Percentiles rank a stretch among this genome's conserved stretches.
These are phyloP conservation scores for Penicillium aurantiogriseum DNA, from an alignment of 2,329 filamentous ascomycete species.

Conservation along the genomic window DNA sequence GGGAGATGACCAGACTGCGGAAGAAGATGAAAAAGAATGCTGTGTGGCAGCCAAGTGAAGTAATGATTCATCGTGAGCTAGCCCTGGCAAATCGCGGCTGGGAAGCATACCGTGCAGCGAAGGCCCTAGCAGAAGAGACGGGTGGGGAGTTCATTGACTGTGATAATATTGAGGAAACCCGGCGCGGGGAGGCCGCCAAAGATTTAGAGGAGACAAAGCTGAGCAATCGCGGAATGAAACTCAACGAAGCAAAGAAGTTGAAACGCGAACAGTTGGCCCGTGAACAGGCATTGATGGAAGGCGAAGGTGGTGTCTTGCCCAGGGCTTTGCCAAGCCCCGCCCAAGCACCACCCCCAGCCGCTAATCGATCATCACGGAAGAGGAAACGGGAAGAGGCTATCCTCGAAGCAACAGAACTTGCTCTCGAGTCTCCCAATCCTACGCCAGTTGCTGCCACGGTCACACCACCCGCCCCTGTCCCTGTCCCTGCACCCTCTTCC, in stretches of 20 bases:
- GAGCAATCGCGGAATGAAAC: conserved; percentile 59
- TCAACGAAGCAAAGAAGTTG: conserved; percentile 61
- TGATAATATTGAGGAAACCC: conserved; percentile 43
- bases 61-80: conserved; percentile 66
- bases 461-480: background rate
- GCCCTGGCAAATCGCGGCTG: conserved; percentile 56
- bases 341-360: conserved; percentile 23
- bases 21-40: conserved; percentile 72
- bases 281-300: conserved; percentile 24
- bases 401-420: conserved; percentile 17
- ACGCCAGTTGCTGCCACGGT: conserved; percentile 1
- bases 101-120: conserved; percentile 51
- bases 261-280: conserved; percentile 55
- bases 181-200: conserved; percentile 42
- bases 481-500: background rate
- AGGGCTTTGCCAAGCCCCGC: conserved; percentile 9
- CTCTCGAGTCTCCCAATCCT: background rate
- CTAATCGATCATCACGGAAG: conserved; percentile 43
- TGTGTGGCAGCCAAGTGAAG: conserved; percentile 65
- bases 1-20: conserved; percentile 64
- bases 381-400: conserved; percentile 55
- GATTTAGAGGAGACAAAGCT: conserved; percentile 50
- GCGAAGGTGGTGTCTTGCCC: conserved; percentile 5
- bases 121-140: conserved; percentile 50
- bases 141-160: conserved; percentile 61